Evolutionary conservation across 1,139 yeast species (phyloP).

Genomic region (Meyerozyma athensensis): DNA sequence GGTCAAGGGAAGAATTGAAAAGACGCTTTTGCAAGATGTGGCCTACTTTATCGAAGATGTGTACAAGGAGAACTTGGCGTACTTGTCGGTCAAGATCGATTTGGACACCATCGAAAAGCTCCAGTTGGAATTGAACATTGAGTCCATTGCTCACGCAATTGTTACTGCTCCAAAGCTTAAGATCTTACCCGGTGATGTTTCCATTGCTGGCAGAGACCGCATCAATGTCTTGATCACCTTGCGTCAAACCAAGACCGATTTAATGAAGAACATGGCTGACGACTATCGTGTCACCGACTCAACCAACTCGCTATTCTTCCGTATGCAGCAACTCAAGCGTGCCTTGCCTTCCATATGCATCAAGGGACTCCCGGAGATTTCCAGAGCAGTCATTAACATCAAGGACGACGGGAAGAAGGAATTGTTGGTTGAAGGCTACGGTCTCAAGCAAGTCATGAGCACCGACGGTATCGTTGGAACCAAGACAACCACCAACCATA

Average conservation of each 20-base stretch:
- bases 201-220: slow-evolving; percentile 60
- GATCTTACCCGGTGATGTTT: slow-evolving; percentile 68
- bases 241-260: slow-evolving; percentile 47
- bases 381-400: slow-evolving; percentile 95
- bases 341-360: slow-evolving; percentile 83
- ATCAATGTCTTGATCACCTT: slow-evolving; percentile 69
- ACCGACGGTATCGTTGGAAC: slow-evolving; percentile 95
- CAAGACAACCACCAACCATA: slow-evolving; percentile 85
- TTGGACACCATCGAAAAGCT: slow-evolving; percentile 79
- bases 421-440: slow-evolving; percentile 95
- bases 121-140: slow-evolving; percentile 82
- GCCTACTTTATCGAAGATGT: slow-evolving; percentile 92
- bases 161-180: slow-evolving; percentile 84
- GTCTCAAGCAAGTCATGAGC: slow-evolving; percentile 92
- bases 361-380: slow-evolving; percentile 85
- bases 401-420: slow-evolving; percentile 84
- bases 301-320: slow-evolving; percentile 66
- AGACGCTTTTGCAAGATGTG: slow-evolving; percentile 81
- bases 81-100: slow-evolving; percentile 77
- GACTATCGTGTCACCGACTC: slow-evolving; percentile 25
- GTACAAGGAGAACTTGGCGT: slow-evolving; percentile 75
- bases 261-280: slow-evolving; percentile 21
- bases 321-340: slow-evolving; percentile 86
- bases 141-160: slow-evolving; percentile 82
- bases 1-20: slow-evolving; percentile 95